These are phyloP conservation scores for Boletellus ananiceps DNA, from an alignment of 768 basidiomycete genomes.

Conservation along the genomic window DNA sequence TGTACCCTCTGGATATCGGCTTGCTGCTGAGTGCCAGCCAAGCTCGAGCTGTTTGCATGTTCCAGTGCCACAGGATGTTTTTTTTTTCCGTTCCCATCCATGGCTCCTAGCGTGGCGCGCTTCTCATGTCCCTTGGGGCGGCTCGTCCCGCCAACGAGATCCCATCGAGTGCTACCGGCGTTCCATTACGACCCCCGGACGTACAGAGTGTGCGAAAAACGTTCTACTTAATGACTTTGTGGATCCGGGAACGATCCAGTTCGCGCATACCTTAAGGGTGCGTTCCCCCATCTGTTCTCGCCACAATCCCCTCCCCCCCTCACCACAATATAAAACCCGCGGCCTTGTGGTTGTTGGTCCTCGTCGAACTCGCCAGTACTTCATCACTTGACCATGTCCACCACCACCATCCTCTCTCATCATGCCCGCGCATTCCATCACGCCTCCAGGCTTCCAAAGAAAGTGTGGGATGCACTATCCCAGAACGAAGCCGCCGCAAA, in stretches of 20 bases:
- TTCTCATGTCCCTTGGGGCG: neutral
- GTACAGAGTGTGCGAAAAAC: neutral
- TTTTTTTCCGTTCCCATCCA: neutral
- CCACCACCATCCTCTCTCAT: neutral
- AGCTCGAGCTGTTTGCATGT: too few relatives aligned
- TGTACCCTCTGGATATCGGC: too few relatives aligned
- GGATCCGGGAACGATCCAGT: neutral
- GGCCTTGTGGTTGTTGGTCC: neutral
- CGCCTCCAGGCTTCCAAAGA: slow-evolving; percentile 13
- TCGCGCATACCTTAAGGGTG: neutral
- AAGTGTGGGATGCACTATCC: slow-evolving; percentile 30
- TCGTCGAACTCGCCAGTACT: slow-evolving; percentile 13
- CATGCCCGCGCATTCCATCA: slow-evolving; percentile 4
- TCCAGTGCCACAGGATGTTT: neutral
- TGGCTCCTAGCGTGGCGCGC: neutral
- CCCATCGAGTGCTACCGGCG: neutral
- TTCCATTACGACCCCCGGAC: neutral
- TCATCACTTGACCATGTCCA: slow-evolving; percentile 15
- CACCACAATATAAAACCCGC: slow-evolving; percentile 10
- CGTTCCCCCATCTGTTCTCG: neutral
- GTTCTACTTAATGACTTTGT: neutral
- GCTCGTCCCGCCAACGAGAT: neutral
- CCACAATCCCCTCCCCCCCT: neutral
- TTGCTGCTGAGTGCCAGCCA: too few relatives aligned
- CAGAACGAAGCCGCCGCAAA: slow-evolving; percentile 35